Evolutionary conservation across 2,329 filamentous ascomycete species (phyloP).

Genomic region (Sporothrix schenckii): DNA sequence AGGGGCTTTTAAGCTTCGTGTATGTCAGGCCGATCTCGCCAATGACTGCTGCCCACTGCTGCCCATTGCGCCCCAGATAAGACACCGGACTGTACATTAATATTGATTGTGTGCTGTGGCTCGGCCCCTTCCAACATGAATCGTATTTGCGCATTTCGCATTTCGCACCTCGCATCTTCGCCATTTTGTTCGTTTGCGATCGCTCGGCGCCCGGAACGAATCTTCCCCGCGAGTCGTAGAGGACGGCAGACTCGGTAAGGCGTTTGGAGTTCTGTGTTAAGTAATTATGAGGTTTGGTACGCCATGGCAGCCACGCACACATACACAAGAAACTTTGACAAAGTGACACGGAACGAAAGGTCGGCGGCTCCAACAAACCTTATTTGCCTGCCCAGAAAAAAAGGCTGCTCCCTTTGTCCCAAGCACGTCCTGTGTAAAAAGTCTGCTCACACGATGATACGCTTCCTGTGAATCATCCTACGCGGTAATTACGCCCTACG

Average conservation of each 20-base stretch:
- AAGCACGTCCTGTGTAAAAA: neutral
- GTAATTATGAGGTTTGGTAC: constrained; percentile 3
- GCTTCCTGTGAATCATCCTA: constrained; percentile 10
- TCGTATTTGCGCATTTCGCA: too few relatives aligned
- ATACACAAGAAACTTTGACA: too few relatives aligned
- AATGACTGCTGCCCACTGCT: too few relatives aligned
- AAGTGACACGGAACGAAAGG: neutral
- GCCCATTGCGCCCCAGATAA: neutral
- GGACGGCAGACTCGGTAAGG: neutral
- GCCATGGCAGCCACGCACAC: too few relatives aligned
- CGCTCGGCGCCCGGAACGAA: neutral
- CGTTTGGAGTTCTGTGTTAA: neutral
- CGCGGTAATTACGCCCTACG: too few relatives aligned
- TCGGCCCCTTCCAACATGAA: too few relatives aligned
- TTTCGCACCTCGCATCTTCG: too few relatives aligned
- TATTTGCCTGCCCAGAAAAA: constrained; percentile 13
- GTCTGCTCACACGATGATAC: neutral
- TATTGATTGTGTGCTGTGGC: too few relatives aligned
- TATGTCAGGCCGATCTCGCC: constrained; percentile 12
- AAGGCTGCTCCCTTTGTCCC: neutral
- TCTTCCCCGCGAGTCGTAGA: neutral
- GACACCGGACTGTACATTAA: too few relatives aligned
- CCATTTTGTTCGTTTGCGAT: neutral
- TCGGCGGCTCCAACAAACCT: constrained; percentile 23
- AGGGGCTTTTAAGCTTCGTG: neutral